Base-by-base conservation (phyloP, 1,139 yeast genomes). In the Suhomyces bribrorum region DNA sequence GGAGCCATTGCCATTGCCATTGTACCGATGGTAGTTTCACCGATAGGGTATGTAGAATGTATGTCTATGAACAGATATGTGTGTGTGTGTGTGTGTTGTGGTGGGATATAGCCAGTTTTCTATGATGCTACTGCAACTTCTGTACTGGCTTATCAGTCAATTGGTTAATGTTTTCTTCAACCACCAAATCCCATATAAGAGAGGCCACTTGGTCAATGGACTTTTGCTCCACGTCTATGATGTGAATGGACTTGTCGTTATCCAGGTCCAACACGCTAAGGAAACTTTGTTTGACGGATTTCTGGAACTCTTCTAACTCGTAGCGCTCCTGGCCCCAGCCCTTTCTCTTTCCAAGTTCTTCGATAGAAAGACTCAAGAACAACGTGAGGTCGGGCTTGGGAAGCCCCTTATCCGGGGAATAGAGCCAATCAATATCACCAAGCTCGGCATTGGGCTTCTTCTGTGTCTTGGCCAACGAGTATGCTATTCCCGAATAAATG, bases 281-380 rank as follows among this genome's bases (percentile, higher is more conserved):
- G 55, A 90, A 92, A 48, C 80, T 69, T 9, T 55, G 38, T 43
- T 80, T 77, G 4, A 94, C 99, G 30, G 66, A 65, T 14, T 65
- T 60, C 57, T 94, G 99, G 57, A 92, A 86, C 38, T 75, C 81
- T 7, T 63, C 60, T 29, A 73, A 75, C 57, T 94, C 99, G 61
- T 94, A 94, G 40, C 97, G 67, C 61, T 94, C 99, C 17, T 81
- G 83, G 14, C 99, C 99, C 71, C 86, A 94, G 1, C 95, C 95
- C 14, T 79, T 81, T 40, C 98, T 71, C 11, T 59, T 52, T 13
- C 66, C 54, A 32, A 73, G 63, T 25, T 79, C 83, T 2, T 67
- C 72, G 28, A 69, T 53, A 18, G 70, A 71, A 34, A 88, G 75
- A 17, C 88, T 83, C 43, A 94, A 66, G 49, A 92, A 94, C 2